These are phyloP conservation scores for Aphanomyces astaci DNA, from an alignment of 352 stramenopile genomes.

Conservation along the genomic window DNA sequence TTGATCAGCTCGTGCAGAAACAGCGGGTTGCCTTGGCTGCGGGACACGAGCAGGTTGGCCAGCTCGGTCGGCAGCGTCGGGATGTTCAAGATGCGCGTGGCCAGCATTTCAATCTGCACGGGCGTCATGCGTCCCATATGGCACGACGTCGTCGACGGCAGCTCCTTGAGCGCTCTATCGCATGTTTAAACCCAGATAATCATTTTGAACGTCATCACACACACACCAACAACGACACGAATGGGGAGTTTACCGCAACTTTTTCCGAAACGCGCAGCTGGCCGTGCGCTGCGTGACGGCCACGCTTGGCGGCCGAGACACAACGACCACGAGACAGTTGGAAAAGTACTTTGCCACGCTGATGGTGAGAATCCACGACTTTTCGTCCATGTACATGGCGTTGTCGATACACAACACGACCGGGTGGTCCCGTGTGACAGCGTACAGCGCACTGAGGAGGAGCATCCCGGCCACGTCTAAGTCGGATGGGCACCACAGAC, in stretches of 20 bases:
- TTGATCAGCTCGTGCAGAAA: conserved; percentile 78
- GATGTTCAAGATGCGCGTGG: conserved; percentile 56
- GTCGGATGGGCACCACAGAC: conserved; percentile 49
- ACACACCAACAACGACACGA: too few relatives aligned
- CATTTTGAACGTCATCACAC: too few relatives aligned
- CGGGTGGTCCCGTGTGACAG: conserved; percentile 56
- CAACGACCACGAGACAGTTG: conserved; percentile 70
- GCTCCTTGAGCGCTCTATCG: conserved; percentile 48
- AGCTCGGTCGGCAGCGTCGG: conserved; percentile 50
- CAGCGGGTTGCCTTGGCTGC: conserved; percentile 74
- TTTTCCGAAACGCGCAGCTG: conserved; percentile 68
- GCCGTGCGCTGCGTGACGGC: conserved; percentile 59
- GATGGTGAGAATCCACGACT: conserved; percentile 72
- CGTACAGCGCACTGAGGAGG: conserved; percentile 64
- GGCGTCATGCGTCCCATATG: conserved; percentile 47
- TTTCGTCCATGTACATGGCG: conserved; percentile 83
- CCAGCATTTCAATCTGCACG: conserved; percentile 52
- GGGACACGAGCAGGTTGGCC: conserved; percentile 53
- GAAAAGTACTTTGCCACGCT: conserved; percentile 83
- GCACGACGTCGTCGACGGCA: conserved; percentile 41
- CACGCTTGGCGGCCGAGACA: conserved; percentile 56
- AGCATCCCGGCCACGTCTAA: conserved; percentile 70
- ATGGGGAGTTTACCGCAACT: conserved; percentile 28
- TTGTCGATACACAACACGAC: conserved; percentile 78
- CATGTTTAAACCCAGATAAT: too few relatives aligned